Base-by-base conservation (phyloP, 2,329 filamentous ascomycete species). In the Colletotrichum caudatum region DNA sequence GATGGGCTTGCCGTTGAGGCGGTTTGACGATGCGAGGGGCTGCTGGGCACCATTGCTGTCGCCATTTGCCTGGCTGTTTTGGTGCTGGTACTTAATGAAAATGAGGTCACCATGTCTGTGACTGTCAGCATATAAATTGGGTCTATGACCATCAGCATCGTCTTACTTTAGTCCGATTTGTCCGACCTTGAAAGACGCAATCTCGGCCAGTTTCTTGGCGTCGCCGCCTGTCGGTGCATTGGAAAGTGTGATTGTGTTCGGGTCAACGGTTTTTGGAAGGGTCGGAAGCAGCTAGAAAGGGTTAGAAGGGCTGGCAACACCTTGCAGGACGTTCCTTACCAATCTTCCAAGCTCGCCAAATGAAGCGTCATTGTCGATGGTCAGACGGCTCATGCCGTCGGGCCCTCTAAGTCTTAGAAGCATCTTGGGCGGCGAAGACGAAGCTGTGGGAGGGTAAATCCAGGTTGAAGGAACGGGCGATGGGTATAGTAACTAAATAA, bases 351-450 rank as follows among this genome's bases (percentile, higher is more conserved):
- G 82, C n/a, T 89, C 83, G 53, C 83, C 85, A 80, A 98, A 97
- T 0, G 91, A 91, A 74, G 93, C 91, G 53, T 88, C 87, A 62
- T 91, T 89, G 76, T 95, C 91, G 76, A 97, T 89, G 63, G 87
- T 93, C 77, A 98, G 86, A 76, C 96, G 92, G 82, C 95, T 92
- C 87, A 96, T 96, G 84, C 96, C 96, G 84, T 98, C 94, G 74
- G 93, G 94, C 80, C 94, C 94, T 78, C 95, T 92, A 76, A 97
- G 93, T 81, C 95, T 90, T 68, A 98, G 86, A 78, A 97, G 87
- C 90, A 97, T 97, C 74, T 79, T 83, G 79, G 78, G 48, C 29
- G 66, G 37, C 39, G 23, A 57, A 26, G 26, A 26, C 46, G 65
- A 57, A 56, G 29, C 29, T 50, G n/a, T 41, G 53, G 33, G 16